phyloP scores from a whole-genome alignment of 78 protist genomes.

The slime mould (Dictyostelium discoideum) region DNA sequence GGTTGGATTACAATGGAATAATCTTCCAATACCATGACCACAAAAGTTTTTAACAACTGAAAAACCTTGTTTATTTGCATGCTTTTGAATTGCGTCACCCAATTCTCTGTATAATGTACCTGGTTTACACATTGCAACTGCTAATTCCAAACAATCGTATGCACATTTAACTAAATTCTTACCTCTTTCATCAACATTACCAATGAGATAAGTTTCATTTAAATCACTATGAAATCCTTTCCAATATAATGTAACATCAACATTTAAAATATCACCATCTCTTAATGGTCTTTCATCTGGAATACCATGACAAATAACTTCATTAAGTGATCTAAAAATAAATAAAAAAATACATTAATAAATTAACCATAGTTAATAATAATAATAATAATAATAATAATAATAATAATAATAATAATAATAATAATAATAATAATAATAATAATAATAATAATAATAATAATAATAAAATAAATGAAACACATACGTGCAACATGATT shows the following conservation, averaged over 20 bases:
- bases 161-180: slow-evolving; percentile 76
- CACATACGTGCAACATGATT: slow-evolving; percentile 89
- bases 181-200: slow-evolving; percentile 87
- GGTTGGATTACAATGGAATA: slow-evolving; percentile 95
- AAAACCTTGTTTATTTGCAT: slow-evolving; percentile 79
- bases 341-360: background rate
- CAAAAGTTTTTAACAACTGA: slow-evolving; percentile 89
- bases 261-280: slow-evolving; percentile 96
- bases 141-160: slow-evolving; percentile 65
- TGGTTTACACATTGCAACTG: slow-evolving; percentile 59
- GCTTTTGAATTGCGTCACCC: slow-evolving; percentile 89
- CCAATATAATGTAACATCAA: slow-evolving; percentile 94
- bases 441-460: too few relatives aligned
- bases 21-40: slow-evolving; percentile 97
- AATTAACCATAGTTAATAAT: background rate
- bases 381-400: too few relatives aligned
- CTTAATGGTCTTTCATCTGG: slow-evolving; percentile 92
- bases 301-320: slow-evolving; percentile 99
- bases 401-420: too few relatives aligned
- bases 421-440: too few relatives aligned
- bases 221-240: slow-evolving; percentile 97
- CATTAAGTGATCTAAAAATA: slow-evolving; percentile 86
- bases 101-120: slow-evolving; percentile 90
- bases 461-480: too few relatives aligned
- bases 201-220: slow-evolving; percentile 94